Evolutionary conservation across 192 early-diverging fungal genomes (phyloP).

Genomic region (Pilaira anomala): DNA sequence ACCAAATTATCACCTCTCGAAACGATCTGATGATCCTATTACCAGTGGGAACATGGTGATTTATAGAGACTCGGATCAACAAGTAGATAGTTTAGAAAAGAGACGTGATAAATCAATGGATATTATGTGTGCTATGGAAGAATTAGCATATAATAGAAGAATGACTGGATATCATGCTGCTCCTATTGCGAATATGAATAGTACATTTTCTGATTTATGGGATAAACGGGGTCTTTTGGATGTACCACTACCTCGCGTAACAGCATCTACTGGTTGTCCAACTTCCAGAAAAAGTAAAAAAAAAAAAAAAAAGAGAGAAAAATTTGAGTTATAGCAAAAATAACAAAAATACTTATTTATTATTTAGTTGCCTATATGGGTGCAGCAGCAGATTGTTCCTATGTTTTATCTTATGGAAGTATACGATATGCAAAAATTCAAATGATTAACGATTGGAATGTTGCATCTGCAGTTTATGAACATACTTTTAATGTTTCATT

Average conservation of each 20-base stretch:
- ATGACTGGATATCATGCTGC: conserved; percentile 17
- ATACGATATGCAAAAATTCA: conserved; percentile 58
- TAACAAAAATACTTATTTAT: neutral
- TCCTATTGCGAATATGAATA: neutral
- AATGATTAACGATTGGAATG: conserved; percentile 82
- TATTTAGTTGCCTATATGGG: conserved; percentile 30
- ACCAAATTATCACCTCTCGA: conserved; percentile 48
- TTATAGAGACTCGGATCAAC: conserved; percentile 28
- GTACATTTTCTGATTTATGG: conserved; percentile 1
- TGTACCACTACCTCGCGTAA: neutral
- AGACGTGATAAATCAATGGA: neutral
- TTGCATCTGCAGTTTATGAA: conserved; percentile 82
- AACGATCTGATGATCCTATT: conserved; percentile 46
- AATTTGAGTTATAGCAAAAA: conserved; percentile 1
- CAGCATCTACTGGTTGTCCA: conserved; percentile 22
- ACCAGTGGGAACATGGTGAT: conserved; percentile 35
- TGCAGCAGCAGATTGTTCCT: conserved; percentile 70
- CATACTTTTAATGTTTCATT: conserved; percentile 82
- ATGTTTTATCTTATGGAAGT: conserved; percentile 53
- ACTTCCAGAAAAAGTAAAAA: conserved; percentile 21
- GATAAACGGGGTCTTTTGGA: neutral
- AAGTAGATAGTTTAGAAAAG: conserved; percentile 8
- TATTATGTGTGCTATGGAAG: conserved; percentile 21
- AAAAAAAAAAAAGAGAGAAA: neutral
- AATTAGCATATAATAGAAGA: conserved; percentile 16